phyloP scores from a whole-genome alignment of 1,284 basidiomycete species.

The Ceratobasidium sp. region DNA sequence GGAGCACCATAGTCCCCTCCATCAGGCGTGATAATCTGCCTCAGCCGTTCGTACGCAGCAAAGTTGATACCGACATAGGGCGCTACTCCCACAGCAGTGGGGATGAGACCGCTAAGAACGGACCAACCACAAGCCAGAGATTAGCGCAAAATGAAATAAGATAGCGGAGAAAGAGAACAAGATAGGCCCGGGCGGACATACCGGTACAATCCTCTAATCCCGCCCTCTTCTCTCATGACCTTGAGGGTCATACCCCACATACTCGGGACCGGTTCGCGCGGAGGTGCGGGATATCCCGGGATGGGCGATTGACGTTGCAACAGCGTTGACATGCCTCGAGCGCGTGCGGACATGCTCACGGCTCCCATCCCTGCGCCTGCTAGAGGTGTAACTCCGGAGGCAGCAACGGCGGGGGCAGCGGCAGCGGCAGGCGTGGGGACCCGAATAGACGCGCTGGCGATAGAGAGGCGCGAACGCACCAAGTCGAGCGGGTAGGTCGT shows the following conservation, averaged over 20 bases:
- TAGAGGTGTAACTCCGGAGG: no score
- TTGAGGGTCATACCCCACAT: conserved; percentile 91
- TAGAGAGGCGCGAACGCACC: conserved; percentile 91
- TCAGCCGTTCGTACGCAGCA: conserved; percentile 81
- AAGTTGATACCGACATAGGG: conserved; percentile 93
- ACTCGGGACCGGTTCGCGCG: conserved; percentile 66
- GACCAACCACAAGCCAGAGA: conserved; percentile 37
- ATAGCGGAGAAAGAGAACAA: background rate
- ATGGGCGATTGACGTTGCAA: conserved; percentile 47
- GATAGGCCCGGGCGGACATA: conserved; percentile 17
- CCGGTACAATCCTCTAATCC: conserved; percentile 87
- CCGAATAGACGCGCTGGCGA: conserved; percentile 85
- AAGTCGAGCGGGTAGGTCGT: conserved; percentile 95
- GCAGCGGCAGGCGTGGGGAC: conserved; percentile 50
- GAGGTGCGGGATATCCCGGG: conserved; percentile 37
- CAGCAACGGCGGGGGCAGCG: no score
- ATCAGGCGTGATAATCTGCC: conserved; percentile 76
- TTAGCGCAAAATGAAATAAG: background rate
- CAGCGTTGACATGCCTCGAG: conserved; percentile 27
- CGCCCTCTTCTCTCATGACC: conserved; percentile 92
- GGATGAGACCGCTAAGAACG: conserved; percentile 71
- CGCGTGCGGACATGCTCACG: conserved; percentile 17
- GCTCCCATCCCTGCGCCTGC: conserved; percentile 41
- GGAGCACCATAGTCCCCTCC: conserved; percentile 68
- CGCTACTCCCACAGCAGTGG: conserved; percentile 92